Conservation (phyloP, 768 basidiomycete species). For the Podaxis carcinomalis region DNA sequence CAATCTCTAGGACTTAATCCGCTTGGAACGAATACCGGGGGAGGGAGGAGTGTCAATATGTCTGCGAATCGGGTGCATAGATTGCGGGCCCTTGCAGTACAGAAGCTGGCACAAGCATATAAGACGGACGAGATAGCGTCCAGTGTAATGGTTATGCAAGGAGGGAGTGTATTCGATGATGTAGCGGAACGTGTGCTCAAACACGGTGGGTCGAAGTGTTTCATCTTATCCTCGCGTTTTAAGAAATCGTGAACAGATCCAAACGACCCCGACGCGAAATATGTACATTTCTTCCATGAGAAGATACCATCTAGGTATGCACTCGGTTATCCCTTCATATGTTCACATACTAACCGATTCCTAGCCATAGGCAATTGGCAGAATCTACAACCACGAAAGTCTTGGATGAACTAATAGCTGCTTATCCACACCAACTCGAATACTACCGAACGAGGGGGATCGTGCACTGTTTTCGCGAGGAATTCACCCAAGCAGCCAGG, state of each 20-base stretch:
- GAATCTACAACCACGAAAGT: constrained; percentile 78
- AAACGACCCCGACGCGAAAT: constrained; percentile 71
- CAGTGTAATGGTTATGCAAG: constrained; percentile 94
- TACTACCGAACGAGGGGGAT: constrained; percentile 89
- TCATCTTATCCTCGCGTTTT: not conserved
- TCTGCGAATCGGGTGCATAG: constrained; percentile 81
- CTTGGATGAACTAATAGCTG: constrained; percentile 73
- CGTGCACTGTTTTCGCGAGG: constrained; percentile 85
- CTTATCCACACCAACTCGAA: constrained; percentile 73
- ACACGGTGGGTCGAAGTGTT: constrained; percentile 31
- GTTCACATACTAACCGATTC: constrained; percentile 7
- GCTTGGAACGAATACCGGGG: constrained; percentile 40
- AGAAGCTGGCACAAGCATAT: constrained; percentile 84
- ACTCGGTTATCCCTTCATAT: not conserved
- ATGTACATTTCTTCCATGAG: constrained; percentile 93
- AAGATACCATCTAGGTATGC: constrained; percentile 88
- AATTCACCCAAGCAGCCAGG: constrained; percentile 66
- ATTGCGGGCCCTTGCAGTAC: constrained; percentile 75
- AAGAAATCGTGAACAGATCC: constrained; percentile 48
- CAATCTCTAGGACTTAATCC: constrained; percentile 64
- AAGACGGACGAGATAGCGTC: constrained; percentile 87
- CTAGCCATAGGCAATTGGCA: constrained; percentile 64
- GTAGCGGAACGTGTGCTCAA: constrained; percentile 84
- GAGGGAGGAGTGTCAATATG: constrained; percentile 77
- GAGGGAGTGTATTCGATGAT: constrained; percentile 88